Evolutionary conservation across 208 protist species (phyloP).

Genomic region (Novymonas esmeraldas): DNA sequence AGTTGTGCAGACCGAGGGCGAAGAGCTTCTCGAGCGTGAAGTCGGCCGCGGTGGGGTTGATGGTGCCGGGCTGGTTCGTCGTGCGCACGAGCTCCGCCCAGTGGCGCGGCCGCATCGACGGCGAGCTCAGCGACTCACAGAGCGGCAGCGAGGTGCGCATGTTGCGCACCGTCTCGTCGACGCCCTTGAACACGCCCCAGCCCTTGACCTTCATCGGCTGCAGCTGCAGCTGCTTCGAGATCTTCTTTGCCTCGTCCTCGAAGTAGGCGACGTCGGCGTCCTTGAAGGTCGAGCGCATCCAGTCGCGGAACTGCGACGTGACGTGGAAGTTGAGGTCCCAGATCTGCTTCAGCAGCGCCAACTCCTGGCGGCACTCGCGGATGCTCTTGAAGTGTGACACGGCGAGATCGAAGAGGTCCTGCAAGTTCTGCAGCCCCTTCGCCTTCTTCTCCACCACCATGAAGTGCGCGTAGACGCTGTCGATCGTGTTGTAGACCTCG

Average conservation of each 20-base stretch:
- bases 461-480: constrained; percentile 80
- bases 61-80: constrained; percentile 89
- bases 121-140: constrained; percentile 92
- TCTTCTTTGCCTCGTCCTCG: constrained; percentile 95
- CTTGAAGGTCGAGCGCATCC: constrained; percentile 95
- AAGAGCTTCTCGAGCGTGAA: constrained; percentile 97
- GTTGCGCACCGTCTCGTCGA: constrained; percentile 94
- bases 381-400: constrained; percentile 94
- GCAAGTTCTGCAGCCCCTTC: constrained; percentile 87
- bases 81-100: constrained; percentile 95
- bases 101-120: constrained; percentile 96
- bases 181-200: constrained; percentile 93
- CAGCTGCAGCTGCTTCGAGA: constrained; percentile 93
- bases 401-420: constrained; percentile 96
- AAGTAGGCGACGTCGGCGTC: constrained; percentile 91
- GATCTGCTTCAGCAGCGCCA: constrained; percentile 93
- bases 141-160: constrained; percentile 94
- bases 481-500: constrained; percentile 87
- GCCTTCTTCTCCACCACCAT: constrained; percentile 89
- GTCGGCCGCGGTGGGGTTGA: constrained; percentile 87
- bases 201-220: constrained; percentile 94
- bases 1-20: constrained; percentile 96
- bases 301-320: constrained; percentile 92
- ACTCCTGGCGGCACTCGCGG: constrained; percentile 89
- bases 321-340: constrained; percentile 95